Evolutionary conservation across 805 yeast species (phyloP).

Genomic region (Candida qinlingensis): DNA sequence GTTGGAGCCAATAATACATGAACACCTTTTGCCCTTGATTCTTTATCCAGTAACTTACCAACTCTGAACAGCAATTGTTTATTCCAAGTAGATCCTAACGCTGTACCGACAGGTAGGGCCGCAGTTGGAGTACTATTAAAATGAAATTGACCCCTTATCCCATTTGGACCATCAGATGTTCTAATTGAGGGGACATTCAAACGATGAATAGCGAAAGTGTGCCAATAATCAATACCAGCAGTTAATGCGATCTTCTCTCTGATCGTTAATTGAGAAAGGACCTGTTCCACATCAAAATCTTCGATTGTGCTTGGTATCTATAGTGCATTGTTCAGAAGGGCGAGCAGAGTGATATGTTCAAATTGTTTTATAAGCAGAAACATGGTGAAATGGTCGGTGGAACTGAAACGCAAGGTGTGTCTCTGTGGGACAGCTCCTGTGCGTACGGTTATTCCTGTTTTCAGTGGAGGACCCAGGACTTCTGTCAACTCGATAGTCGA

Average conservation of each 20-base stretch:
- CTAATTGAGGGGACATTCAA: slow-evolving; percentile 40
- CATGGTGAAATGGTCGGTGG: neutral
- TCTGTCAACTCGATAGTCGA: too few relatives aligned
- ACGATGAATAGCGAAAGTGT: slow-evolving; percentile 30
- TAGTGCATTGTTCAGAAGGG: too few relatives aligned
- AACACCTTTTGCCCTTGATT: slow-evolving; percentile 48
- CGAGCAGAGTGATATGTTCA: too few relatives aligned
- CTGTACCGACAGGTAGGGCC: slow-evolving; percentile 56
- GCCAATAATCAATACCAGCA: slow-evolving; percentile 43
- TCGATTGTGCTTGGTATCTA: neutral
- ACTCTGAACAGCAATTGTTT: slow-evolving; percentile 38
- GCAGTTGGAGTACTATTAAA: slow-evolving; percentile 47
- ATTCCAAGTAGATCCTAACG: slow-evolving; percentile 49
- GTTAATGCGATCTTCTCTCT: slow-evolving; percentile 16
- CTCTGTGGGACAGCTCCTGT: too few relatives aligned
- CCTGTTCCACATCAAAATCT: slow-evolving; percentile 16
- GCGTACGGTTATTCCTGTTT: too few relatives aligned
- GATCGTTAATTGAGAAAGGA: slow-evolving; percentile 9
- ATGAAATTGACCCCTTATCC: slow-evolving; percentile 45
- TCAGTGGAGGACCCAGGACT: too few relatives aligned
- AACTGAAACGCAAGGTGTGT: too few relatives aligned
- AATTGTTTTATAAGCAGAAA: neutral
- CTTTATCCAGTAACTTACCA: slow-evolving; percentile 48
- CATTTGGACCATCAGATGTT: slow-evolving; percentile 56
- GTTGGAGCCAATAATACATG: slow-evolving; percentile 44